Evolutionary conservation across 106 monocot genomes (phyloP), one percentile per base, ranked within the genome.

Genomic region (Posidonia australis): DNA sequence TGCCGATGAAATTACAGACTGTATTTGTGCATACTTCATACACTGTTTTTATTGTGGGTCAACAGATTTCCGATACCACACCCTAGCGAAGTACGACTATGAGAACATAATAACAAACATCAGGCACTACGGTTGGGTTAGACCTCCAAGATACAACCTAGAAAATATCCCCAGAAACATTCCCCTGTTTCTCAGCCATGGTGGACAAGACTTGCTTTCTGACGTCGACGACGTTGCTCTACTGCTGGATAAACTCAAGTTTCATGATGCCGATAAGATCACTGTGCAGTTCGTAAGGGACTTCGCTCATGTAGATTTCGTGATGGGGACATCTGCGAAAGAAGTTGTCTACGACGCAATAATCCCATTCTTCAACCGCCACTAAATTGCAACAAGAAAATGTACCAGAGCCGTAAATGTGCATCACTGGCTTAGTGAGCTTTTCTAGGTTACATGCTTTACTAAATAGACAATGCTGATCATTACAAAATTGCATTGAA

Each of bases 101-200:
- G 83, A 71, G 59, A 70, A 54, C 59, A 14, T 27, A 13, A 29
- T 44, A 0, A 2, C 18, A 36, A 93, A 93, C 72, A 65, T 79
- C 45, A 67, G 46, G 36, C 67, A 67, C 22, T 89, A 89, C 19
- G 86, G 93, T 4, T 71, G 71, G 26, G 13, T 17, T 16, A 51
- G 29, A 0, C 84, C 93, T 18, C 89, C 93, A 1, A 57, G 42
- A 9, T 89, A 89, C 76, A 74, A 86, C 67, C 22, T 94, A 28
- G 57, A 81, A 5, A 74, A 29, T 62, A 89, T 93, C 22, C 81
- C 86, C 0, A 48, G 24, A 0, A 59, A 74, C 24, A 56, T 93
- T 51, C 83, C 89, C 0, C 46, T 93, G 13, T 89, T 89, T 44
- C 74, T 93, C n/a, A 93, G 93, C 79, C 82, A 93, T 14, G 93